These are phyloP conservation scores for Xylariaceae sp. DNA, from an alignment of 2,329 filamentous ascomycete species.

Conservation along the genomic window DNA sequence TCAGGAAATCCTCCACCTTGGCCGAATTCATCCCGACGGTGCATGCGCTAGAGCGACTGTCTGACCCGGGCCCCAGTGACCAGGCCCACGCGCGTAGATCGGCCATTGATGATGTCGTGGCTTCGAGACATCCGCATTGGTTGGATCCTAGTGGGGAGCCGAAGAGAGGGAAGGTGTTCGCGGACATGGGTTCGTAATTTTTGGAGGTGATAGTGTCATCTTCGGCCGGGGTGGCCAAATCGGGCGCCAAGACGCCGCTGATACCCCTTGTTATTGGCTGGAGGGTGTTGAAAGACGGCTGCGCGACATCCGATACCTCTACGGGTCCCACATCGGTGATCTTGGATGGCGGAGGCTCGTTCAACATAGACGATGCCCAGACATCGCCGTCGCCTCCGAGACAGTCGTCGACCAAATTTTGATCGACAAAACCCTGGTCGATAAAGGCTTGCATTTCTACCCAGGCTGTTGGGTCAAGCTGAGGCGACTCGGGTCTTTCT, in stretches of 20 bases:
- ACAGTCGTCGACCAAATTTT: too few species aligned
- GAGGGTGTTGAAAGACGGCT: background rate
- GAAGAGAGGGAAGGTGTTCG: background rate
- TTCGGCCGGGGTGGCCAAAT: background rate
- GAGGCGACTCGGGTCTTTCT: background rate
- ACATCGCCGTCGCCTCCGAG: background rate
- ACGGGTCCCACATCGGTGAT: background rate
- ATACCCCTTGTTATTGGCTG: background rate
- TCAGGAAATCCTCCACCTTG: constrained; percentile 1
- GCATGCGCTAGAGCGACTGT: background rate
- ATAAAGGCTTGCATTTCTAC: background rate
- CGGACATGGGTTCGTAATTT: background rate
- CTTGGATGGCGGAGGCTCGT: background rate
- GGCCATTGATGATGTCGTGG: background rate
- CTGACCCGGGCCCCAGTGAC: background rate
- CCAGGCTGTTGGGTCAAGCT: background rate
- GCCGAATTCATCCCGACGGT: background rate
- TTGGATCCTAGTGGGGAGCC: background rate
- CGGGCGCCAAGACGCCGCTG: background rate
- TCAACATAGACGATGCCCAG: background rate
- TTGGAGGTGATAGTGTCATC: background rate
- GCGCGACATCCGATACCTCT: background rate
- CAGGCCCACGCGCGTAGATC: background rate
- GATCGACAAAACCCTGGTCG: background rate
- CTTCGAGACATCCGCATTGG: background rate